Base-by-base conservation (phyloP, 257 asterid species). In the Eustoma russellianum region DNA sequence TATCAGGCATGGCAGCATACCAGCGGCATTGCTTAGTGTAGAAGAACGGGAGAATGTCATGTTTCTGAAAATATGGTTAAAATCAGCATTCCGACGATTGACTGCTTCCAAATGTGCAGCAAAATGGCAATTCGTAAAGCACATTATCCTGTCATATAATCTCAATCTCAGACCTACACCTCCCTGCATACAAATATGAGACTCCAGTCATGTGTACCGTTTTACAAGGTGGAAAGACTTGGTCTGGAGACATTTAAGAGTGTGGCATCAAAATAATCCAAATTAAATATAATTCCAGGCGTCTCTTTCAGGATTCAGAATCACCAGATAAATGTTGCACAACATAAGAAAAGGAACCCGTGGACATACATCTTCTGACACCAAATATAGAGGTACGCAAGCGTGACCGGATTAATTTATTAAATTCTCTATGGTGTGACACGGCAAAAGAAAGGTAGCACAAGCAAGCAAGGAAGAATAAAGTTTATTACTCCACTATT, bases 91-190 rank as follows among this genome's bases (percentile, higher is more conserved):
- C 9, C 99, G 78, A 11, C 89, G 79, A 57, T 85, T 92, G 24
- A 92, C 94, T 49, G 99, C 99, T 65, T 92, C 99, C 69, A 92
- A 70, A 78, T 92, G 99, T 33, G 99, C 99, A 52, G 99, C 97
- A 53, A 92, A 73, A 74, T 92, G 99, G 45, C 99, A 85, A 67
- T 88, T 92, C 16, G 70, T 79, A 55, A 92, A 92, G 73, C 99
- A 88, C 79, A 85, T 80, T 59, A 92, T 77, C 48, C 95, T 78
- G 51, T 88, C 99, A 64, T 55, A 85, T 57, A 92, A 95, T 67
- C 99, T 83, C 79, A 92, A 59, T 76, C 97, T 76, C 79, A 92
- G 65, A 16, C 97, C 99, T 15, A 92, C 99, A 55, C 94, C 99
- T 17, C 99, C 97, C 94, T 92, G 85, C 77, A 73, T 34, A 62